Conservation (phyloP, 805 yeast species). For the Saccharomycopsis sp. region DNA sequence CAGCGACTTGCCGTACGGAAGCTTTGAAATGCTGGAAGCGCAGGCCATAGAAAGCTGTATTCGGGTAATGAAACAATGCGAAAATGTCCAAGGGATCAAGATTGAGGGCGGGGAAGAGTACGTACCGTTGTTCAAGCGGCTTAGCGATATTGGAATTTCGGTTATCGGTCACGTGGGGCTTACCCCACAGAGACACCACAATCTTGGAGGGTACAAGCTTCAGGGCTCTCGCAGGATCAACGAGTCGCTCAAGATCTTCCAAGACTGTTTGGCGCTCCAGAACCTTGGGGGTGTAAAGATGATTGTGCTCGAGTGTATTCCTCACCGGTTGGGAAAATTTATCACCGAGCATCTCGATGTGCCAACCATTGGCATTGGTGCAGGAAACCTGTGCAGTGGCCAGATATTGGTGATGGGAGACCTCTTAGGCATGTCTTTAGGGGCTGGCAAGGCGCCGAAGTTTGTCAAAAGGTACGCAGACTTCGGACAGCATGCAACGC, state of each 20-base stretch:
- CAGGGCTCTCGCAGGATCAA: conserved; percentile 59
- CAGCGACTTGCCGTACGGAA: conserved; percentile 87
- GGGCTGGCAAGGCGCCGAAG: conserved; percentile 46
- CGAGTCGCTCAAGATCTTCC: conserved; percentile 49
- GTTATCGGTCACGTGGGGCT: conserved; percentile 89
- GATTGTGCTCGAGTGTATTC: conserved; percentile 80
- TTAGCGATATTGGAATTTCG: conserved; percentile 72
- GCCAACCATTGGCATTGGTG: conserved; percentile 95
- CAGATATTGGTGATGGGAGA: conserved; percentile 89
- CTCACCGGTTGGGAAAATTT: conserved; percentile 57
- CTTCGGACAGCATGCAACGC: conserved; percentile 40
- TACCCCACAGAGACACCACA: conserved; percentile 79
- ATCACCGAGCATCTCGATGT: conserved; percentile 55
- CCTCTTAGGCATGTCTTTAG: conserved; percentile 60
- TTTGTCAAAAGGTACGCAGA: conserved; percentile 69
- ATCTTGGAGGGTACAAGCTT: conserved; percentile 80
- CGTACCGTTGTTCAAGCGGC: conserved; percentile 43
- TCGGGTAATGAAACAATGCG: conserved; percentile 48
- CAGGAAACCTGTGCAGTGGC: conserved; percentile 77
- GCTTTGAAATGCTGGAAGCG: conserved; percentile 58
- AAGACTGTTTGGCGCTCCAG: conserved; percentile 66
- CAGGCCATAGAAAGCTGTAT: conserved; percentile 59
- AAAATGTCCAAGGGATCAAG: conserved; percentile 58
- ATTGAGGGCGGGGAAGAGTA: conserved; percentile 73
- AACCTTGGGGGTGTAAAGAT: conserved; percentile 64